These are phyloP conservation scores for Ocimum tenuiflorum DNA, from an alignment of 257 asterid genomes.

Conservation along the genomic window DNA sequence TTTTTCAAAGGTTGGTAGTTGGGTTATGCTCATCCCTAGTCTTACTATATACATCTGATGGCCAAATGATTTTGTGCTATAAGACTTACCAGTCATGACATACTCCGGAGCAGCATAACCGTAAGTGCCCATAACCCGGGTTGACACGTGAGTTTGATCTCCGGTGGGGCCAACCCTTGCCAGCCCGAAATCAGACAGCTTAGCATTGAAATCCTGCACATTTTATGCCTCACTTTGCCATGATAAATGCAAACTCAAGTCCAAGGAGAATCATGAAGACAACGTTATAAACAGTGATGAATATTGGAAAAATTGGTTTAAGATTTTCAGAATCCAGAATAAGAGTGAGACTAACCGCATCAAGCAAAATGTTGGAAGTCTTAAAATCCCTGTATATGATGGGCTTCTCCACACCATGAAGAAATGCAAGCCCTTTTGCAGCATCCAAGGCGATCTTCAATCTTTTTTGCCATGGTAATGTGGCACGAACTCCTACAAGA, in stretches of 20 bases:
- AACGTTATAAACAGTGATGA: no score
- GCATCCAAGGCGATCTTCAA: slow-evolving; percentile 86
- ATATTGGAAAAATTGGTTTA: not conserved
- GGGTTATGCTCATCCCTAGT: no score
- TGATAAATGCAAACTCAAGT: not conserved
- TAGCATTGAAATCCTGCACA: slow-evolving; percentile 80
- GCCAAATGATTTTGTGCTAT: not conserved
- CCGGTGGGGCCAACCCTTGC: slow-evolving; percentile 96
- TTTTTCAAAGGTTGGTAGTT: no score
- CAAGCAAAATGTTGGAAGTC: slow-evolving; percentile 79
- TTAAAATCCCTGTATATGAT: slow-evolving; percentile 91
- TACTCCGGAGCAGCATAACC: slow-evolving; percentile 99
- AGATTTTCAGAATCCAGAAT: not conserved
- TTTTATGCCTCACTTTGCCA: slow-evolving; percentile 8
- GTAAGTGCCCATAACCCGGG: slow-evolving; percentile 95
- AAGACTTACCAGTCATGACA: slow-evolving; percentile 88
- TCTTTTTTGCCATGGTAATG: slow-evolving; percentile 70
- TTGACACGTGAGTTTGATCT: slow-evolving; percentile 95
- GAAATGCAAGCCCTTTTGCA: slow-evolving; percentile 96
- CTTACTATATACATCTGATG: no score
- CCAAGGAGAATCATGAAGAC: not conserved
- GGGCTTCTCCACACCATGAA: slow-evolving; percentile 83
- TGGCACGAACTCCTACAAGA: slow-evolving; percentile 56
- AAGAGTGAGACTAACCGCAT: slow-evolving; percentile 40
- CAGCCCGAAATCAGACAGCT: slow-evolving; percentile 91